These are phyloP conservation scores for Blepharisma undulans DNA, from an alignment of 169 alveolate genomes.

Conservation along the genomic window DNA sequence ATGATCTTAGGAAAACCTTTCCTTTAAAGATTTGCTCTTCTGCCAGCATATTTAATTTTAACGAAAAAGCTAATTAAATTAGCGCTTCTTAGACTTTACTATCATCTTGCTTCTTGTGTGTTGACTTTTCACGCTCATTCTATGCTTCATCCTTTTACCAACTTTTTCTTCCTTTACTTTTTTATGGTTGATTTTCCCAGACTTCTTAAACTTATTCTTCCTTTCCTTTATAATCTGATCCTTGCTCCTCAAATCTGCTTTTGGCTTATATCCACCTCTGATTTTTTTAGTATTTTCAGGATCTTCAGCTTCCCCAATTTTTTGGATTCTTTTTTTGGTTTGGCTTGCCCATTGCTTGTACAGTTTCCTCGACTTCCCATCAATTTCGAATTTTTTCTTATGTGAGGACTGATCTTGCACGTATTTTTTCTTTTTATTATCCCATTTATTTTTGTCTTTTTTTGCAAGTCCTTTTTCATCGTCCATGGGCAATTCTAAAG, in stretches of 20 bases:
- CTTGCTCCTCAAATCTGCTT: background rate
- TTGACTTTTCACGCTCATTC: background rate
- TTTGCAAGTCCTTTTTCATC: conserved; percentile 43
- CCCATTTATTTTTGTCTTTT: conserved; percentile 77
- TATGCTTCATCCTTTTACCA: background rate
- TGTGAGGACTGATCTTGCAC: conserved; percentile 48
- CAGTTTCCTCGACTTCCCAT: background rate
- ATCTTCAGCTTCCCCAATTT: conserved; percentile 33
- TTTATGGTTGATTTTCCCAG: background rate
- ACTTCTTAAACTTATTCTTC: background rate
- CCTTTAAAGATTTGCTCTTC: conserved; percentile 31
- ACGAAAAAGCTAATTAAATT: background rate
- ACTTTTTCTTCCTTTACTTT: background rate
- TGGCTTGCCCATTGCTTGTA: conserved; percentile 13
- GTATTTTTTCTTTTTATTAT: conserved; percentile 72
- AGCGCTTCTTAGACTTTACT: background rate
- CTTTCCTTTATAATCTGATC: background rate
- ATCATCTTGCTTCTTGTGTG: conserved; percentile 6
- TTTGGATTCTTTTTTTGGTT: conserved; percentile 31
- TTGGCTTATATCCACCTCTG: background rate
- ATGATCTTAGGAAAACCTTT: background rate
- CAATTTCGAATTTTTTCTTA: conserved; percentile 5
- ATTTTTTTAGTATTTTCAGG: conserved; percentile 13
- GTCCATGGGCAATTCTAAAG: conserved; percentile 38
- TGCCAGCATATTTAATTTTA: background rate